Evolutionary conservation across 257 asterid genomes (phyloP).

Genomic region (Fraxinus cuspidata): DNA sequence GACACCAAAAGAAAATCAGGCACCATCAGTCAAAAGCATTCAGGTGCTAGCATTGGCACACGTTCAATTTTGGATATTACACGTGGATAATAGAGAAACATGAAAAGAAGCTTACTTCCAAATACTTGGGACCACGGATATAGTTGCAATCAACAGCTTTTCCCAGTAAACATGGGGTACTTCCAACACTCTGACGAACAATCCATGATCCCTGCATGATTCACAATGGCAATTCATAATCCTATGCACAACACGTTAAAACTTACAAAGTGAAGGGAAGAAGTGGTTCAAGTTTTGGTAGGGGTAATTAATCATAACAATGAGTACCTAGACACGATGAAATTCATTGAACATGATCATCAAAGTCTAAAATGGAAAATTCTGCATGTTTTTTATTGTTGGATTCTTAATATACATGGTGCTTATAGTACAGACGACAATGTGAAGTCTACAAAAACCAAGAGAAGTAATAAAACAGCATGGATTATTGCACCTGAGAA

Average conservation of each 20-base stretch:
- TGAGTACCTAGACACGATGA: background rate
- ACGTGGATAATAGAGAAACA: constrained; percentile 11
- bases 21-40: constrained; percentile 20
- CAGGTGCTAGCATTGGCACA: background rate
- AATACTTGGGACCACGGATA: constrained; percentile 77
- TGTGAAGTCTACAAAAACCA: background rate
- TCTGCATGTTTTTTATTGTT: background rate
- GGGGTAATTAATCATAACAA: background rate
- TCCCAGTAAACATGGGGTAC: constrained; percentile 95
- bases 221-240: constrained; percentile 5
- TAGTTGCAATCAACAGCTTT: constrained; percentile 98
- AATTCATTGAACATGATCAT: background rate
- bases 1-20: background rate
- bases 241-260: constrained; percentile 13
- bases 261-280: background rate
- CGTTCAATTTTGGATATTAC: background rate
- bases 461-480: background rate
- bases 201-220: constrained; percentile 94
- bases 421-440: background rate
- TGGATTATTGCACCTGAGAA: background rate
- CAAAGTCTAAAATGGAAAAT: background rate
- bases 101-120: constrained; percentile 55
- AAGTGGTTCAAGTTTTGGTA: background rate
- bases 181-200: constrained; percentile 99
- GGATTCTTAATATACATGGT: background rate